Evolutionary conservation across 78 protist genomes (phyloP).

Genomic region (Dictyostelium brefeldianum): DNA sequence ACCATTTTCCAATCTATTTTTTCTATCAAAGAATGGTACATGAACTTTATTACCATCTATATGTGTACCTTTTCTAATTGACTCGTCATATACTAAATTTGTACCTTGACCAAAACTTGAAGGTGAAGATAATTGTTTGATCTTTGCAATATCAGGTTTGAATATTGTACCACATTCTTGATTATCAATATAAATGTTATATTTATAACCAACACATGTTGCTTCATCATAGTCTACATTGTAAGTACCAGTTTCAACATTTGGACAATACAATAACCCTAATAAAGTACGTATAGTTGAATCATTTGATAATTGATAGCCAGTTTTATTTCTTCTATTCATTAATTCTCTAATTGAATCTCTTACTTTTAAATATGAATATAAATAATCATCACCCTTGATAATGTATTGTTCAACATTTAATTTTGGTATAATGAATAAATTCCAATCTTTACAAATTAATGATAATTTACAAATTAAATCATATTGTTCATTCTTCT

Average conservation of each 20-base stretch:
- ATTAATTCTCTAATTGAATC: neutral
- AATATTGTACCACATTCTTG: slow-evolving; percentile 23
- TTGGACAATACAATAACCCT: neutral
- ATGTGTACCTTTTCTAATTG: neutral
- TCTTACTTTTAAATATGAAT: slow-evolving; percentile 21
- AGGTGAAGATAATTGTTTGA: neutral
- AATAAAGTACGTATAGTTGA: neutral
- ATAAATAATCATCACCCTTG: slow-evolving; percentile 1
- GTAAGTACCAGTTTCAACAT: neutral
- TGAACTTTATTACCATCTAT: neutral
- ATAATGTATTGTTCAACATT: neutral
- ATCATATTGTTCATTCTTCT: neutral
- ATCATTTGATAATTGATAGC: neutral
- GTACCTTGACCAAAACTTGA: slow-evolving; percentile 14
- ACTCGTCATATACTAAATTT: slow-evolving; percentile 12
- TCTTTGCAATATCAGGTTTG: neutral
- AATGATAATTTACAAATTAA: neutral
- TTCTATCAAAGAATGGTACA: neutral
- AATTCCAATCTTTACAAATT: neutral
- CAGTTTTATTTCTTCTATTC: neutral
- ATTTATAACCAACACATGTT: neutral
- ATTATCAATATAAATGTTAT: neutral
- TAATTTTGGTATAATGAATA: slow-evolving; percentile 5
- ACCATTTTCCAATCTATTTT: no score
- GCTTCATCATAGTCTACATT: neutral